Conservation (phyloP, 257 asterid species). For the Ophiorrhiza pumila region DNA sequence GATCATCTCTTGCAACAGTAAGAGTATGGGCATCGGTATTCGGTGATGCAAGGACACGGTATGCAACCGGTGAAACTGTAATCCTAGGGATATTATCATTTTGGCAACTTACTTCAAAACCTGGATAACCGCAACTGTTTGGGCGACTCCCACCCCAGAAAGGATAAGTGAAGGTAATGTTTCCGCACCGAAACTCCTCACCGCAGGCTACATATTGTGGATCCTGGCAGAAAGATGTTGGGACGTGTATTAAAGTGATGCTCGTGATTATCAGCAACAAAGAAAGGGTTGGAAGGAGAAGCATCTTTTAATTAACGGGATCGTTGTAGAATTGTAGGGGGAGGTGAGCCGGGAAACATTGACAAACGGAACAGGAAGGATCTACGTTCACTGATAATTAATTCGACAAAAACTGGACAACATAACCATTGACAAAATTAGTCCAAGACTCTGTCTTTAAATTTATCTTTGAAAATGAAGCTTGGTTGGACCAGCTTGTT, state of each 20-base stretch:
- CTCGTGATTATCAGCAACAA: conserved; percentile 5
- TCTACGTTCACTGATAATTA: too few relatives aligned
- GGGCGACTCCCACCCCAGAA: conserved; percentile 44
- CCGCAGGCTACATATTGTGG: conserved; percentile 26
- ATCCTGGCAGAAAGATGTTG: conserved; percentile 23
- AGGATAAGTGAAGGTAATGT: conserved; percentile 32
- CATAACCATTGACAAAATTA: too few relatives aligned
- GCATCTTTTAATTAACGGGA: conserved; percentile 35
- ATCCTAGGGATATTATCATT: conserved; percentile 15
- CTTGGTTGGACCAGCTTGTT: too few relatives aligned
- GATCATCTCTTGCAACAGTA: conserved; percentile 40
- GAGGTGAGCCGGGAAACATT: too few relatives aligned
- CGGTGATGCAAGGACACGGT: conserved; percentile 19
- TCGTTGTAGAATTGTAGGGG: too few relatives aligned
- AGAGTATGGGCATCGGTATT: not conserved
- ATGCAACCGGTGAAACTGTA: conserved; percentile 13
- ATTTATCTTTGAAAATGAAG: too few relatives aligned
- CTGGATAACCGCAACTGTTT: conserved; percentile 41
- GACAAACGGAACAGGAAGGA: too few relatives aligned
- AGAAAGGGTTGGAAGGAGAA: conserved; percentile 5
- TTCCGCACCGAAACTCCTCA: conserved; percentile 29
- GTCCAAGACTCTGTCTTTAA: too few relatives aligned
- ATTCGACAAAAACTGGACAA: too few relatives aligned
- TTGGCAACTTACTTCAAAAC: conserved; percentile 41
- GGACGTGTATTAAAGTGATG: conserved; percentile 22